Evolutionary conservation across 352 stramenopile genomes (phyloP).

Genomic region (Globisporangium camurandrum): DNA sequence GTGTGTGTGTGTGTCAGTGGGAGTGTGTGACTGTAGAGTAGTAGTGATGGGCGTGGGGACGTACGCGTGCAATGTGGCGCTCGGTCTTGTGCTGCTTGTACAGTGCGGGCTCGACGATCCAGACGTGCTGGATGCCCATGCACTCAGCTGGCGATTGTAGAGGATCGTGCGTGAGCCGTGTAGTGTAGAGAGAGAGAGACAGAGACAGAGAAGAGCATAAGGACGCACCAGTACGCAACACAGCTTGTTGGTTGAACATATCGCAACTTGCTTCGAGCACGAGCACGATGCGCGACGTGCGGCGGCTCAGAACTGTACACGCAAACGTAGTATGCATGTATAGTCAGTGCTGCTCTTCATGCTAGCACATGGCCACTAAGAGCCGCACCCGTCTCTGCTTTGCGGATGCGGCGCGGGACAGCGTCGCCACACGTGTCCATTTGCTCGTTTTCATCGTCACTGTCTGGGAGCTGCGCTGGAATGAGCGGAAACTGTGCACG

Average conservation of each 20-base stretch:
- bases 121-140: conserved; percentile 93
- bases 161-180: conserved; percentile 30
- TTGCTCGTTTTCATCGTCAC: conserved; percentile 9
- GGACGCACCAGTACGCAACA: conserved; percentile 80
- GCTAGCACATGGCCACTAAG: no score
- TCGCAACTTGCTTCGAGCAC: conserved; percentile 79
- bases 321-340: no score
- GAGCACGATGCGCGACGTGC: conserved; percentile 47
- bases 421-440: conserved; percentile 13
- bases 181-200: background rate
- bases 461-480: conserved; percentile 16
- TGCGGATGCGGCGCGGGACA: conserved; percentile 14
- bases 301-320: conserved; percentile 21
- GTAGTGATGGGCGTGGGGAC: no score
- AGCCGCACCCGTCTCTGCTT: conserved; percentile 30
- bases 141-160: no score
- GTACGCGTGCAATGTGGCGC: conserved; percentile 54
- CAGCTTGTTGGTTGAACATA: conserved; percentile 84
- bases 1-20: no score
- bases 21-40: no score
- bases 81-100: conserved; percentile 51
- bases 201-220: conserved; percentile 20
- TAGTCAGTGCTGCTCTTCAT: no score
- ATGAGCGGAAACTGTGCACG: conserved; percentile 15
- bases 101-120: no score